Evolutionary conservation across 139 green algal genomes (phyloP).

Genomic region (Chlorella sp.): DNA sequence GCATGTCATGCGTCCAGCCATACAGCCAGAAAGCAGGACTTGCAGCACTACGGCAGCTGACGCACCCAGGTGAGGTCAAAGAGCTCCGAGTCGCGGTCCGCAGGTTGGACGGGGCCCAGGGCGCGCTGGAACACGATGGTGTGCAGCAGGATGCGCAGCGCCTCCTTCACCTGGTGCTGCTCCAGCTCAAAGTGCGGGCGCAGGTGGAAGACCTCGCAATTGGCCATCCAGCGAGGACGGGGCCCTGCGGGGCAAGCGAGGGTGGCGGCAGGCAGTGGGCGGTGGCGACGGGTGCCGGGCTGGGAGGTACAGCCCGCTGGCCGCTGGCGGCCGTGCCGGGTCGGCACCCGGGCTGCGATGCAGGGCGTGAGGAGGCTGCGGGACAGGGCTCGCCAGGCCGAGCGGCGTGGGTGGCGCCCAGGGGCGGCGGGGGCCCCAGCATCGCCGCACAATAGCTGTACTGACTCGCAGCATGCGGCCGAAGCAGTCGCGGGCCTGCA

Average conservation of each 20-base stretch:
- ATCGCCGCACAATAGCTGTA: no score
- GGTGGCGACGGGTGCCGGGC: not conserved
- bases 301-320: not conserved
- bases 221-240: conserved; percentile 15
- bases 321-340: not conserved
- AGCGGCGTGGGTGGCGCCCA: not conserved
- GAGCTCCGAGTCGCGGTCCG: conserved; percentile 90
- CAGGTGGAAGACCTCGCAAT: conserved; percentile 49
- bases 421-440: not conserved
- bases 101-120: conserved; percentile 82
- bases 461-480: no score
- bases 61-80: conserved; percentile 94
- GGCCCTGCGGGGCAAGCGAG: no score
- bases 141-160: conserved; percentile 89
- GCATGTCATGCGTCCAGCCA: no score
- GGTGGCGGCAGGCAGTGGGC: not conserved
- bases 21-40: no score
- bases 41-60: no score
- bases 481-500: no score
- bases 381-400: not conserved
- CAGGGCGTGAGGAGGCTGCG: not conserved
- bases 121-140: conserved; percentile 95
- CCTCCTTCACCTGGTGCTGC: conserved; percentile 59
- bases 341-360: no score
- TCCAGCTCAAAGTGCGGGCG: conserved; percentile 22